Evolutionary conservation across 2,329 filamentous ascomycete genomes (phyloP).

Genomic region (Blastomyces percursus): DNA sequence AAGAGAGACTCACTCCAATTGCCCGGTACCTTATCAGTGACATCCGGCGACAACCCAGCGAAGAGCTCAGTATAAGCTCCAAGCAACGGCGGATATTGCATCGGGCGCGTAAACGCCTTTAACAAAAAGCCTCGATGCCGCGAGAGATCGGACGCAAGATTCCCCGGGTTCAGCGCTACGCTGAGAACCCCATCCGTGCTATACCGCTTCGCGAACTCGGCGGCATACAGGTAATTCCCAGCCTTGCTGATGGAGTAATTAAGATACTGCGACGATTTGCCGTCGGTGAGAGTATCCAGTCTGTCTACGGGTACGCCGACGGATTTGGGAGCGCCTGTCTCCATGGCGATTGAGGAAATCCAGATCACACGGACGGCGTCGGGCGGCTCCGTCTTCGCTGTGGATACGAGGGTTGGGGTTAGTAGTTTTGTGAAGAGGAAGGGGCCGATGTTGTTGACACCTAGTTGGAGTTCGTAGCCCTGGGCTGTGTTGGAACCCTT

Average conservation of each 20-base stretch:
- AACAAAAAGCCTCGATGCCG: constrained; percentile 18
- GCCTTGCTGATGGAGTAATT: constrained; percentile 30
- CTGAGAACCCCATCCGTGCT: constrained; percentile 12
- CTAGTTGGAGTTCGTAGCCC: constrained; percentile 30
- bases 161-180: constrained; percentile 25
- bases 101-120: constrained; percentile 15
- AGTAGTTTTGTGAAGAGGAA: constrained; percentile 33
- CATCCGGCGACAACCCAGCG: constrained; percentile 36
- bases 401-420: constrained; percentile 24
- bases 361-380: constrained; percentile 28
- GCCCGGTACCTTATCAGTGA: constrained; percentile 29
- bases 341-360: constrained; percentile 14
- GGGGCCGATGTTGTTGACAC: constrained; percentile 32
- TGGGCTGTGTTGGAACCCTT: constrained; percentile 23
- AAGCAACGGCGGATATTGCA: constrained; percentile 23
- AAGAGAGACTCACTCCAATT: constrained; percentile 4
- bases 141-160: constrained; percentile 22
- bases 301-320: constrained; percentile 22
- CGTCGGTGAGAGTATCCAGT: constrained; percentile 14
- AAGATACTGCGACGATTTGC: constrained; percentile 13
- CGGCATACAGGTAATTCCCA: constrained; percentile 26
- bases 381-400: constrained; percentile 17
- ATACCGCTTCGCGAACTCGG: constrained; percentile 23
- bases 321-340: constrained; percentile 8
- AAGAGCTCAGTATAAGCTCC: constrained; percentile 43